Evolutionary conservation across 129 eudicot genomes (phyloP).

Genomic region (Escallonia herrerae): DNA sequence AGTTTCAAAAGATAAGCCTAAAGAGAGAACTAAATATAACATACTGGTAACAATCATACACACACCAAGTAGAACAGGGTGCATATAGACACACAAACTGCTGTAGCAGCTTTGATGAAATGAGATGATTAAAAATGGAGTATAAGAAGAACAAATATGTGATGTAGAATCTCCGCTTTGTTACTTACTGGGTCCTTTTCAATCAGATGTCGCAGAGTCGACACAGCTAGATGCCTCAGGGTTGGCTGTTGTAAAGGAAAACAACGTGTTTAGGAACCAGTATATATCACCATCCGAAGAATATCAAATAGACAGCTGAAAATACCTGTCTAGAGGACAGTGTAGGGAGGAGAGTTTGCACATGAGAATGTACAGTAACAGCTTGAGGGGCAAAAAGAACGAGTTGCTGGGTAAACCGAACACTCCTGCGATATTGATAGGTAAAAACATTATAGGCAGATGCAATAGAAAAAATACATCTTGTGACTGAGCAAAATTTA

Average conservation of each 20-base stretch:
- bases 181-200: slow-evolving; percentile 87
- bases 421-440: slow-evolving; percentile 54
- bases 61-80: slow-evolving; percentile 5
- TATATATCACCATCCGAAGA: background rate
- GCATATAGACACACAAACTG: background rate
- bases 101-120: background rate
- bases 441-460: background rate
- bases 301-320: slow-evolving; percentile 4
- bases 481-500: background rate
- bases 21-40: background rate
- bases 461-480: too few species aligned
- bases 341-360: slow-evolving; percentile 81
- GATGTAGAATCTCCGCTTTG: background rate
- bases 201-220: slow-evolving; percentile 92
- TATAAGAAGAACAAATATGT: background rate
- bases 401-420: slow-evolving; percentile 92
- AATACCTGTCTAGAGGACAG: slow-evolving; percentile 93
- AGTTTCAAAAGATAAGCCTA: too few species aligned
- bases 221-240: slow-evolving; percentile 80
- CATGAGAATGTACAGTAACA: slow-evolving; percentile 85
- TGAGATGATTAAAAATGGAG: background rate
- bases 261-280: slow-evolving; percentile 10
- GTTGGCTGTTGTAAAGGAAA: slow-evolving; percentile 62
- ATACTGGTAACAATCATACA: slow-evolving; percentile 4
- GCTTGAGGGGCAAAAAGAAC: slow-evolving; percentile 99